These are phyloP conservation scores for Ploettnerulaceae sp. DNA, from an alignment of 2,329 filamentous ascomycete species.

Conservation along the genomic window DNA sequence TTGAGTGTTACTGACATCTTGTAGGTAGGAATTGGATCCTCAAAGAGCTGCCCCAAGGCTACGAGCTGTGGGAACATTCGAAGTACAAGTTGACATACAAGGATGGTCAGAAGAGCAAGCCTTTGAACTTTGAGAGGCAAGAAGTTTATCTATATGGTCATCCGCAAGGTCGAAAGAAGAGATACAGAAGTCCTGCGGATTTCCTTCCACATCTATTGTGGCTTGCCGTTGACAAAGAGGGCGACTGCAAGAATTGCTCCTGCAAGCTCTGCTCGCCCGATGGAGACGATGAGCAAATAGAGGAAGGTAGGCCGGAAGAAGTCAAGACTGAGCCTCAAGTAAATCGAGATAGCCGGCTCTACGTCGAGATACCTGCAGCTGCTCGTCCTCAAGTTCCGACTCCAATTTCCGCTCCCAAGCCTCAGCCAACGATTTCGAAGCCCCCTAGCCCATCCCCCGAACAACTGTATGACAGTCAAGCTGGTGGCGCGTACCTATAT, in stretches of 20 bases:
- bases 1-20: constrained; percentile 10
- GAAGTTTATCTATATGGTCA: constrained; percentile 59
- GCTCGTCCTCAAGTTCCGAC: not conserved
- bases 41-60: constrained; percentile 49
- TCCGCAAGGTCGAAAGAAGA: constrained; percentile 50
- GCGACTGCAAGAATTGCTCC: constrained; percentile 48
- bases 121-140: constrained; percentile 45
- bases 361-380: not conserved
- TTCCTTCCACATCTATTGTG: constrained; percentile 57
- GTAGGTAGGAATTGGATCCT: constrained; percentile 44
- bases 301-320: constrained; percentile 17
- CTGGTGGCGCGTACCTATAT: constrained; percentile 43
- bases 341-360: not conserved
- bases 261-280: constrained; percentile 54
- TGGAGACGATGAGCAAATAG: constrained; percentile 35
- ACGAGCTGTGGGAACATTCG: constrained; percentile 53
- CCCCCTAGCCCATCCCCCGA: constrained; percentile 35
- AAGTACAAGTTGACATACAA: constrained; percentile 43
- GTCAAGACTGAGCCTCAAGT: constrained; percentile 6
- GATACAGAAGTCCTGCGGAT: constrained; percentile 53
- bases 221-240: constrained; percentile 48
- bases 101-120: constrained; percentile 39
- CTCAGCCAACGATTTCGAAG: constrained; percentile 1
- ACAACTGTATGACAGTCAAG: constrained; percentile 45
- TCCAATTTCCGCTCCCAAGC: not conserved